A percentile compares a stretch with the other conserved stretches of the same genome.
These are phyloP conservation scores for Cordyceps farinosa DNA, from an alignment of 2,329 filamentous ascomycete species.

Conservation along the genomic window DNA sequence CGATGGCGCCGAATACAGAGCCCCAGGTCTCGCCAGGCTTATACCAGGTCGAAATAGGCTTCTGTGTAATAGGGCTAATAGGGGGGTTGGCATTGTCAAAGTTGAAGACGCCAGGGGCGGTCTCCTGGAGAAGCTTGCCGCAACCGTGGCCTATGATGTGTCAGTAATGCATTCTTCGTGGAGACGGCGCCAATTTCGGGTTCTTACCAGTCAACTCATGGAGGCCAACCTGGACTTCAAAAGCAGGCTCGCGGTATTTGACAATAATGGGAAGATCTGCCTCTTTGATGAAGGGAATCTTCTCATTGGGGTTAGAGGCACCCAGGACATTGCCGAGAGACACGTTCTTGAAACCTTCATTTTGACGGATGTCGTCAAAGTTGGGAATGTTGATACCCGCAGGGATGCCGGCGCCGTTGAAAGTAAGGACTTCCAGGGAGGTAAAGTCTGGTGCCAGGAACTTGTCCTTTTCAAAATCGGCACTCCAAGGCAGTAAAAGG, in stretches of 20 bases:
- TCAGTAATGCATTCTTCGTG: no score
- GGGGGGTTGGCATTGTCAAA: constrained; percentile 83
- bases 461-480: constrained; percentile 92
- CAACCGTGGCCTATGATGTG: constrained; percentile 68
- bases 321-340: constrained; percentile 89
- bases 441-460: constrained; percentile 96
- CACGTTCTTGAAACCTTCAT: constrained; percentile 87
- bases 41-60: constrained; percentile 83
- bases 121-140: constrained; percentile 91
- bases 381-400: constrained; percentile 68
- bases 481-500: constrained; percentile 81
- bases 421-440: constrained; percentile 84
- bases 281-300: constrained; percentile 82
- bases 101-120: constrained; percentile 75
- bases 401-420: constrained; percentile 63
- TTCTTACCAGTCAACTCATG: constrained; percentile 68
- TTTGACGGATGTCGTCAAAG: constrained; percentile 76
- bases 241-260: constrained; percentile 79
- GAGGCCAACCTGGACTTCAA: constrained; percentile 93
- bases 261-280: constrained; percentile 74
- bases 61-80: constrained; percentile 71
- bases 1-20: constrained; percentile 82
- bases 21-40: constrained; percentile 95
- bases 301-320: constrained; percentile 88
- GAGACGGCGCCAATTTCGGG: neutral